Evolutionary conservation across 768 basidiomycete genomes (phyloP), one percentile per base, ranked within the genome.

Genomic region (Lactifluus echinatus): DNA sequence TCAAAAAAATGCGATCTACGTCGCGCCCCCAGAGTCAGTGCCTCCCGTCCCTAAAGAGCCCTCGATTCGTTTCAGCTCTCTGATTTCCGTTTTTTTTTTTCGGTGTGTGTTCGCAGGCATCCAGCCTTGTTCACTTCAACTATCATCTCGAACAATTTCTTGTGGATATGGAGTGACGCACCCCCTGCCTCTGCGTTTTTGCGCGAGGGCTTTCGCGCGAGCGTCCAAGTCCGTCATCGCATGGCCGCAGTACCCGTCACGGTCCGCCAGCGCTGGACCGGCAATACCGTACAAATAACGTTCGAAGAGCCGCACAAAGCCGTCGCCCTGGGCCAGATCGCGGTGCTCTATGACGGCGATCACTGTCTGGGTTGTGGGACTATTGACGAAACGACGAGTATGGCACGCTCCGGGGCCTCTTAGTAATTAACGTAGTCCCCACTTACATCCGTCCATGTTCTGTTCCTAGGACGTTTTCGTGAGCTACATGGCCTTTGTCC

Each of bases 361-460:
- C 86, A 85, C 83, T 93, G 91, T 69, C 74, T 95, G 29, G 93
- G 93, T 2, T 87, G 86, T 65, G 93, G 91, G 31, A 70, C 77
- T 6, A 93, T 96, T 48, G 60, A 66, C 39, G 54, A 49, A 23
- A 48, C 60, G 3, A 47, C 29, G 24, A 36, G 2, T 28, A 26
- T 37, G 34, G n/a, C 33, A 42, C 14, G 17, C 40, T 14, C 8
- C 6, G n/a, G 36, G 1, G 0, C 2, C 28, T 10, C 29, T 12
- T 42, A 14, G 15, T 14, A 14, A 19, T 14, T 43, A 49, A 19
- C 8, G 33, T 26, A 34, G n/a, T 31, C 31, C 10, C 47, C n/a
- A 2, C 4, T 33, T 8, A 39, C 4, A 12, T 39, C 21, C n/a
- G n/a, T n/a, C n/a, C n/a, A n/a, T n/a, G n/a, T n/a, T n/a, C n/a